phyloP scores from a whole-genome alignment of 2,329 filamentous ascomycete species.

The Trichoderma semiorbis region DNA sequence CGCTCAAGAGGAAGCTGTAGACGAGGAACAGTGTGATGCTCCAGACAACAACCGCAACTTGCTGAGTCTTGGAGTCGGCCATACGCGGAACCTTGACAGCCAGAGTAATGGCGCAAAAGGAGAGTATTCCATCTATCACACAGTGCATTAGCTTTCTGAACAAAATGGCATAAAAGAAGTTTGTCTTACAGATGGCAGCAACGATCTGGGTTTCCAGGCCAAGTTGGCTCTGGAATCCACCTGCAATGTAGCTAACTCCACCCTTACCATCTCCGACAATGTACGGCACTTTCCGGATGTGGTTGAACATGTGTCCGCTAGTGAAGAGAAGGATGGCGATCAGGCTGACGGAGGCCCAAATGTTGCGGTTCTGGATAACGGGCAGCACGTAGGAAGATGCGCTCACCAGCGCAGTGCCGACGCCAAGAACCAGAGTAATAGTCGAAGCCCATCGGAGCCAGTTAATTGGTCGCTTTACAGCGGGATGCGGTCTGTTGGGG shows the following conservation, averaged over 20 bases:
- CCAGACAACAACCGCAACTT: slow-evolving; percentile 79
- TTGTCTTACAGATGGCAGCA: slow-evolving; percentile 80
- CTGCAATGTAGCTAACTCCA: slow-evolving; percentile 84
- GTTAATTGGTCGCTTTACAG: slow-evolving; percentile 82
- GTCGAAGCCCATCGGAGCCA: slow-evolving; percentile 70
- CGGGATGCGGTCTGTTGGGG: slow-evolving; percentile 71
- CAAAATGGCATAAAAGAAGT: not conserved
- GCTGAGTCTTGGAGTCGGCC: slow-evolving; percentile 70
- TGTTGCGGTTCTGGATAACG: slow-evolving; percentile 80
- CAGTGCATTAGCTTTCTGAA: slow-evolving; percentile 23
- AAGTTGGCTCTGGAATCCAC: slow-evolving; percentile 89
- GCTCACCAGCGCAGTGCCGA: slow-evolving; percentile 65
- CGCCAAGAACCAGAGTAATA: slow-evolving; percentile 66
- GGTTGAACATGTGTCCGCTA: slow-evolving; percentile 98
- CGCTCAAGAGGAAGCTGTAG: slow-evolving; percentile 91
- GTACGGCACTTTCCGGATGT: slow-evolving; percentile 94
- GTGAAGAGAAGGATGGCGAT: slow-evolving; percentile 90
- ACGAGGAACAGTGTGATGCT: slow-evolving; percentile 70
- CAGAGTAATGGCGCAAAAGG: slow-evolving; percentile 87
- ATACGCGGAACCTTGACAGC: slow-evolving; percentile 92
- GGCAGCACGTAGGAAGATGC: slow-evolving; percentile 77
- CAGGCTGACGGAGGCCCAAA: slow-evolving; percentile 89
- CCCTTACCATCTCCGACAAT: slow-evolving; percentile 80
- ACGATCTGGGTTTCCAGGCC: slow-evolving; percentile 95
- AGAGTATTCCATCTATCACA: slow-evolving; percentile 63